Percentiles rank a stretch among this genome's conserved stretches.
These are phyloP conservation scores for Cicer bijugum DNA, from an alignment of 306 rosid species.

Conservation along the genomic window DNA sequence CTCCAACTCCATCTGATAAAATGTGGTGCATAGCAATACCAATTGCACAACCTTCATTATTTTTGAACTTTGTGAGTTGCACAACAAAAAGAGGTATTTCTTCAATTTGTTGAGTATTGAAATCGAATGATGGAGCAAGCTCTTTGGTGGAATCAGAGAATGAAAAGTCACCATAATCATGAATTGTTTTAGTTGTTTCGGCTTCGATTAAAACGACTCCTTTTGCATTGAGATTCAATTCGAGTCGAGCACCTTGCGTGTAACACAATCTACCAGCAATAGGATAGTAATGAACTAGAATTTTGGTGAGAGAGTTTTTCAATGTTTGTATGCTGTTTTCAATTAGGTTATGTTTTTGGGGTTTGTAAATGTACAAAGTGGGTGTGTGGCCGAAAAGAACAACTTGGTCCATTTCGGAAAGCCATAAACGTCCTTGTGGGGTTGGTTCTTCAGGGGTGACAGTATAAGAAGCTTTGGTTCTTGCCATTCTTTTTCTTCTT, in stretches of 20 bases:
- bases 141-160: conserved; percentile 19
- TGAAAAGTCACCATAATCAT: conserved; percentile 41
- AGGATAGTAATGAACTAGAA: conserved; percentile 42
- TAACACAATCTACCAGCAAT: conserved; percentile 33
- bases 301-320: conserved; percentile 8
- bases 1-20: neutral
- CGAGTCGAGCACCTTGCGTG: neutral
- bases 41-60: neutral
- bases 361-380: conserved; percentile 12
- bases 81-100: neutral
- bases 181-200: neutral
- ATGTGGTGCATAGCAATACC: neutral
- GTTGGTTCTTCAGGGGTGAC: conserved; percentile 14
- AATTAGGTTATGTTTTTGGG: neutral
- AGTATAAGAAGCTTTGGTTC: neutral
- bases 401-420: conserved; percentile 19
- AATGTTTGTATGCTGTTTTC: neutral
- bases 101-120: neutral
- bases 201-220: conserved; percentile 32
- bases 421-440: neutral
- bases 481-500: neutral
- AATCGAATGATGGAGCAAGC: conserved; percentile 40
- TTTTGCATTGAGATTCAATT: conserved; percentile 25
- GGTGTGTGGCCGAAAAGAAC: neutral
- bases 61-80: conserved; percentile 27